Evolutionary conservation across 1,284 basidiomycete species (phyloP).

Genomic region (Ustilago cynodontis): DNA sequence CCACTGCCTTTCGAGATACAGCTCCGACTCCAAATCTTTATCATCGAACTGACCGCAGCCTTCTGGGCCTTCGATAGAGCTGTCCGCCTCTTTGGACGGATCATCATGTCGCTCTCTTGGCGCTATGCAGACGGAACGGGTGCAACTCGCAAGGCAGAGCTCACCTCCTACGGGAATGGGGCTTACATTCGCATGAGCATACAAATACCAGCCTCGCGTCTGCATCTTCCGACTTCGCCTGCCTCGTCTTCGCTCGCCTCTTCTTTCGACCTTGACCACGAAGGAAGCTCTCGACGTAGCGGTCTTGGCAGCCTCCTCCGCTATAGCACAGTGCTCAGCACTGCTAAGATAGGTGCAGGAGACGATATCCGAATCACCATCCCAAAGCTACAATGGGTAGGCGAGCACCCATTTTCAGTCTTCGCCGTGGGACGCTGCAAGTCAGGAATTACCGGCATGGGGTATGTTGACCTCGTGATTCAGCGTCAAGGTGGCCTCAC

Average conservation of each 20-base stretch:
- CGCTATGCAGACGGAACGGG: conserved; percentile 25
- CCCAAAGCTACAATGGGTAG: conserved; percentile 39
- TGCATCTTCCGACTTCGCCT: conserved; percentile 8
- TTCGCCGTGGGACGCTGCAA: conserved; percentile 24
- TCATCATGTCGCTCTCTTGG: conserved; percentile 25
- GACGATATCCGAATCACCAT: conserved; percentile 39
- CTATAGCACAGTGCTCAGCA: neutral
- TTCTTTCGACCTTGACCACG: conserved; percentile 1
- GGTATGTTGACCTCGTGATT: conserved; percentile 36
- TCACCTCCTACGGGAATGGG: conserved; percentile 11
- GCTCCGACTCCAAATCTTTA: conserved; percentile 29
- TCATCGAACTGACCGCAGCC: conserved; percentile 29
- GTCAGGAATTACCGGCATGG: conserved; percentile 5
- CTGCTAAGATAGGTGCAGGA: conserved; percentile 29
- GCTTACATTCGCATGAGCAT: conserved; percentile 30
- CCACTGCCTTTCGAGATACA: neutral
- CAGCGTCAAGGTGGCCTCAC: conserved; percentile 39
- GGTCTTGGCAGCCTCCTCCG: neutral
- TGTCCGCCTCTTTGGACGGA: conserved; percentile 21
- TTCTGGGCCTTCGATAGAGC: conserved; percentile 46
- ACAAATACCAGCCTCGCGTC: conserved; percentile 24
- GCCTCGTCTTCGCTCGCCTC: neutral
- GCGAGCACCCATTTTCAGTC: conserved; percentile 53
- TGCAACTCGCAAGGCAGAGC: conserved; percentile 22
- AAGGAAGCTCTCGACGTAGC: neutral